Percentiles rank a stretch among this genome's conserved stretches.
Conservation (phyloP, 176 grass and related monocot genomes). For the Metroxylon sagu region DNA sequence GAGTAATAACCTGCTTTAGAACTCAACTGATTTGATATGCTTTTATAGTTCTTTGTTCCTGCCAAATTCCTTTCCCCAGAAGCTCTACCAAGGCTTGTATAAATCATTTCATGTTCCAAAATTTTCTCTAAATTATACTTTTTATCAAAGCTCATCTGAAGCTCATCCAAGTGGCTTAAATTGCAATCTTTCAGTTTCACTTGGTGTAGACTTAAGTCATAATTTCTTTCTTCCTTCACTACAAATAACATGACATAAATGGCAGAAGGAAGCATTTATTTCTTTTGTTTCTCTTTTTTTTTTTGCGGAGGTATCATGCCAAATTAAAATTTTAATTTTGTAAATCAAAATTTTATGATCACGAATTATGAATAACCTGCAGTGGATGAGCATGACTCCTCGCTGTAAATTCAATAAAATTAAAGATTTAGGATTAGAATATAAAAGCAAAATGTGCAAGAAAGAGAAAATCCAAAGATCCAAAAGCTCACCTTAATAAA, state of each 20-base stretch:
- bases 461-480: not conserved
- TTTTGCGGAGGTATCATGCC: too few species aligned
- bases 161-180: not conserved
- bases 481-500: not conserved
- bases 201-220: not conserved
- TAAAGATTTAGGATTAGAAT: too few species aligned
- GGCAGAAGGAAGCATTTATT: not conserved
- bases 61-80: too few species aligned
- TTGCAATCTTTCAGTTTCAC: slow-evolving; percentile 2
- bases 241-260: not conserved
- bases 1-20: slow-evolving; percentile 1
- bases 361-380: not conserved
- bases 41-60: not conserved
- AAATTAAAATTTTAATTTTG: too few species aligned
- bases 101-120: not conserved
- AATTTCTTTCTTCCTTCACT: not conserved
- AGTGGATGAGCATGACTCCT: slow-evolving; percentile 8
- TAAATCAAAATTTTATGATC: not conserved
- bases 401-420: not conserved
- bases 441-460: not conserved
- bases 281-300: too few species aligned
- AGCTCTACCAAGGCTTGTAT: not conserved
- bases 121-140: slow-evolving; percentile 1
- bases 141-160: not conserved
- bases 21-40: not conserved